Evolutionary conservation across 495 filamentous ascomycete genomes (phyloP), one percentile per base, ranked within the genome.

Genomic region (Astrocystis sublimbata): DNA sequence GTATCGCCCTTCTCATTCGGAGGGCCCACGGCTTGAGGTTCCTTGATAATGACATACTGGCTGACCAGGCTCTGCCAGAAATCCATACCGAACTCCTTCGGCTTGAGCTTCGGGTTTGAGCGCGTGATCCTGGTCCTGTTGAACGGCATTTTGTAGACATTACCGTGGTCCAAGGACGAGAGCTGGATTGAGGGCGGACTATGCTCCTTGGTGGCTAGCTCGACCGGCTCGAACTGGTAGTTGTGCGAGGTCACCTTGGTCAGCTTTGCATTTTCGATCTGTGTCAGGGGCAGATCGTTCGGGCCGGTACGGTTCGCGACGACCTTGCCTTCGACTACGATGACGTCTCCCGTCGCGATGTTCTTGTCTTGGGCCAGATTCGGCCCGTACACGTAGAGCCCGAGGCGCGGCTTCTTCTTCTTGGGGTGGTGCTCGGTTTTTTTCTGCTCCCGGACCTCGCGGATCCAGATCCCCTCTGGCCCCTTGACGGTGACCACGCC

Each of bases 21-120:
- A 56, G 73, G 76, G 21, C 76, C 68, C 42, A 87, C 67, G 6
- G 79, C 80, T 1, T 60, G 75, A 3, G 86, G 75, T 2, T 65
- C 76, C 52, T 72, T 73, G 30, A 88, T 67, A 0, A 76, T 83
- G 10, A 88, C 83, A 28, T 85, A 65, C 66, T 87, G 85, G 19
- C 86, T 85, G 56, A 66, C 78, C 53, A 88, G 64, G 52, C 79
- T 82, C 75, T 88, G 81, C 86, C 86, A 88, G 65, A 88, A 88
- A 68, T 88, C 86, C 51, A 88, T 64, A 1, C 85, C 86, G 61
- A 84, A 87, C 51, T 75, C 61, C 4, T 75, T 69, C 3, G 85
- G 84, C 41, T 85, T 35, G 15, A 87, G 71, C 1, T 71, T 71
- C 0, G 83, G 83, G 66, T 88, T 88, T 23, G 68, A 76, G 10